Base-by-base conservation (phyloP, 176 grass and related monocot species). In the Eragrostis curvula region DNA sequence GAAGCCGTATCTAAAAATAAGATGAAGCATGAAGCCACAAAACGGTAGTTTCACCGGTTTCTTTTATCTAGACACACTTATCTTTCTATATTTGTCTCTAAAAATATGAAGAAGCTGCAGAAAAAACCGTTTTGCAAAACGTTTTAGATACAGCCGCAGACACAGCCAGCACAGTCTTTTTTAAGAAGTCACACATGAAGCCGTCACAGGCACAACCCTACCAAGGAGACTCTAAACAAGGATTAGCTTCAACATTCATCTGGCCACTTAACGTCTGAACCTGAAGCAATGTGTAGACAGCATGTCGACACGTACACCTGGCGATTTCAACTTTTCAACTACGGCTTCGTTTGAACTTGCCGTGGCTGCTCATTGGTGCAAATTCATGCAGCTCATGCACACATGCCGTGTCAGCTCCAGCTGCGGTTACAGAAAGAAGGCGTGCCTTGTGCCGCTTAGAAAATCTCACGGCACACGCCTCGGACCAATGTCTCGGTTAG, bases 331-430 rank as follows among this genome's bases (percentile, higher is more conserved):
- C n/a, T n/a, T 27, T 28, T 27, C 56, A 58, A 3, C 56, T 2
- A 24, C 56, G n/a, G 32, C 6, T 16, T 18, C 32, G 2, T 41
- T 6, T 21, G 63, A 39, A 20, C 32, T 3, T 66, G 64, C 64
- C 32, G 16, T 41, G 64, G 5, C 7, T 21, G 16, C 15, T 21
- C 30, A 66, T 66, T 41, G 64, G 64, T 74, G 52, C 71, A 21
- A 39, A 36, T 73, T 73, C 58, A 85, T 71, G 55, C 83, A 62
- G 56, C 13, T 57, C 41, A 47, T 77, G 74, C 74, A 45, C 40
- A 11, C 20, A 52, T 20, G 48, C 72, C 30, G 30, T 58, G 74
- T 61, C 57, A 47, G 39, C 74, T 41, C 39, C 39, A 77, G 74
- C 14, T 46, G 41, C 56, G 2, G 6, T 43, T 25, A 16, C 43